Conservation (phyloP, 2,329 filamentous ascomycete genomes). For the Colletotrichum sp. region DNA sequence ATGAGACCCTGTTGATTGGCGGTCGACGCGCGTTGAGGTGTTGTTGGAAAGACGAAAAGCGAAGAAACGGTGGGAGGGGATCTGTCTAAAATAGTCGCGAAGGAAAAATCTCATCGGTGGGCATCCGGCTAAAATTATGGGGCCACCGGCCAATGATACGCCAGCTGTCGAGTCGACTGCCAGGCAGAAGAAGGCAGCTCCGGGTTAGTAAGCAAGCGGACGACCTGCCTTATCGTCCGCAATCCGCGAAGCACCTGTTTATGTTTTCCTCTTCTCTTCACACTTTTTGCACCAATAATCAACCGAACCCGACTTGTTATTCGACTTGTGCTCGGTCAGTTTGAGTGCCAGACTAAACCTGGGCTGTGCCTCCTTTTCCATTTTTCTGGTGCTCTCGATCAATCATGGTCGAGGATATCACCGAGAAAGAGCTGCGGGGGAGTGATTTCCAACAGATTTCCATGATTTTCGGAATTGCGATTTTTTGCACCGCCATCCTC, state of each 20-base stretch:
- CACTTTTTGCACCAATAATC: conserved; percentile 66
- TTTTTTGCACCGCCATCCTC: neutral
- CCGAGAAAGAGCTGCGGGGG: conserved; percentile 11
- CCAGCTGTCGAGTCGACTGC: neutral
- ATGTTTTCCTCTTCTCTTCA: conserved; percentile 27
- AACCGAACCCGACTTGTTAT: conserved; percentile 54
- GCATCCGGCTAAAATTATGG: neutral
- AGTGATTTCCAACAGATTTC: conserved; percentile 12
- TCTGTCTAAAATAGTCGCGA: neutral
- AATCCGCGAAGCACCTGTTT: neutral
- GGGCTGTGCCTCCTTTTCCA: conserved; percentile 29
- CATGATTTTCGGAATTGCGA: neutral
- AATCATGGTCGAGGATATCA: conserved; percentile 8
- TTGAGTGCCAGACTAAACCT: conserved; percentile 60
- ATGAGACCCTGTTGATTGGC: neutral
- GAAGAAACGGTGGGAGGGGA: neutral
- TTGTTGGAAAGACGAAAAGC: neutral
- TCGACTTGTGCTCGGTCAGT: conserved; percentile 63
- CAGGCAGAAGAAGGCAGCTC: neutral
- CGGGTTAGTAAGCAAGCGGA: neutral
- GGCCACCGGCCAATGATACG: neutral
- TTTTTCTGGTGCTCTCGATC: conserved; percentile 23
- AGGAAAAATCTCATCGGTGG: neutral
- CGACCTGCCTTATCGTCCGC: neutral
- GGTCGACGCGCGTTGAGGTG: neutral